Evolutionary conservation across 441 rosid genomes (phyloP), one percentile per base, ranked within the genome.

Genomic region (Monsonia emarginata): DNA sequence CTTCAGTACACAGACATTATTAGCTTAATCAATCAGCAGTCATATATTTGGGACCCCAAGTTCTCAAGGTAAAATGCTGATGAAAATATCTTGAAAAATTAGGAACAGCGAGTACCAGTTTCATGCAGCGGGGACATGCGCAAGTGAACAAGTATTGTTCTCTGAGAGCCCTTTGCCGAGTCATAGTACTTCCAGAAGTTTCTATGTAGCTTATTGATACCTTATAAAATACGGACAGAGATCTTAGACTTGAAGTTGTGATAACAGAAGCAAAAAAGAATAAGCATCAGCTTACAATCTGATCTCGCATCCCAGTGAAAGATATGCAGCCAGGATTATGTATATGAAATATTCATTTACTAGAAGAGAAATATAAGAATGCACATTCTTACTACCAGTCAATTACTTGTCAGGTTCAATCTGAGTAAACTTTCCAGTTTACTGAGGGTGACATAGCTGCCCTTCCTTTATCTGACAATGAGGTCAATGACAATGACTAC

Each of bases 141-240:
- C 99, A 94, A 65, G 78, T 77, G 80, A 94, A 94, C 75, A 85
- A 82, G 76, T 94, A 94, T 67, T 94, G 99, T 65, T 91, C 91
- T 79, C 76, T 84, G 65, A 94, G 88, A 83, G 92, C 76, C 76
- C 84, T 85, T 76, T 83, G 91, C 70, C 99, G 91, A 72, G 91
- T 85, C 69, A 79, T 69, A 60, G 96, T 85, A 83, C 96, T 89
- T 85, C 89, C 96, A 76, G 96, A 95, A 67, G 89, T 94, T 82
- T 94, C 99, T 56, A 94, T 82, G 66, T 94, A 94, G 75, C 91
- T 85, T 78, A 91, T 91, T n/a, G 68, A 74, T 63, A 91, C 85
- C 99, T 88, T 8, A 34, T 21, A 64, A 64, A 67, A 68, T 48
- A 56, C 28, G 50, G 52, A 10, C 31, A 25, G 34, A 31, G 8